phyloP scores from a whole-genome alignment of 306 rosid genomes.

The Vigna trinervia region DNA sequence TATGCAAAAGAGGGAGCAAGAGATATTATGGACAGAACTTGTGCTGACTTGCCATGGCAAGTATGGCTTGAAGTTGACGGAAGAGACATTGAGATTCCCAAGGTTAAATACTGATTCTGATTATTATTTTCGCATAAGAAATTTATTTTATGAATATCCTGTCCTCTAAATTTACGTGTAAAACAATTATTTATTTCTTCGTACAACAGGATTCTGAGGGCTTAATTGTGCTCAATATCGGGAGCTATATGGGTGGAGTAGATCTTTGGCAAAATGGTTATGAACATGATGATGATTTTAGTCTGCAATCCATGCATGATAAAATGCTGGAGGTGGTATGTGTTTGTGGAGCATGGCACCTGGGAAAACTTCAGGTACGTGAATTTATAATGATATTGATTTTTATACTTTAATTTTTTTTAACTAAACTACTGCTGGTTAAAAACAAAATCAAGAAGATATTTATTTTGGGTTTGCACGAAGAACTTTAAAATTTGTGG shows the following conservation, averaged over 20 bases:
- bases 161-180: constrained; percentile 34
- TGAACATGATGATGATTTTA: constrained; percentile 68
- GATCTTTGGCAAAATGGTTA: constrained; percentile 82
- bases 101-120: constrained; percentile 48
- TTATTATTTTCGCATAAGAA: constrained; percentile 26
- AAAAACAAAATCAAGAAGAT: constrained; percentile 1
- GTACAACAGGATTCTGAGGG: constrained; percentile 75
- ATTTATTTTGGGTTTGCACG: neutral
- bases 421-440: neutral
- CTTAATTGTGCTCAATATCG: constrained; percentile 79
- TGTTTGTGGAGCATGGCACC: constrained; percentile 87
- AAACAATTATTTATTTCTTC: constrained; percentile 31
- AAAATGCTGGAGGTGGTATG: constrained; percentile 76
- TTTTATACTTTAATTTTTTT: constrained; percentile 23
- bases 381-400: constrained; percentile 32
- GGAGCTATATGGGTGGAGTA: constrained; percentile 91
- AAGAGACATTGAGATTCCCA: constrained; percentile 70
- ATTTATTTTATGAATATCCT: constrained; percentile 14
- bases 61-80: constrained; percentile 92
- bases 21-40: constrained; percentile 82
- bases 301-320: constrained; percentile 71
- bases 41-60: constrained; percentile 92
- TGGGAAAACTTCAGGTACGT: constrained; percentile 80
- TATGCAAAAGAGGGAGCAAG: constrained; percentile 91
- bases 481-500: too few relatives aligned